phyloP scores from a whole-genome alignment of 1,284 basidiomycete genomes.

The Schizophyllum commune region DNA sequence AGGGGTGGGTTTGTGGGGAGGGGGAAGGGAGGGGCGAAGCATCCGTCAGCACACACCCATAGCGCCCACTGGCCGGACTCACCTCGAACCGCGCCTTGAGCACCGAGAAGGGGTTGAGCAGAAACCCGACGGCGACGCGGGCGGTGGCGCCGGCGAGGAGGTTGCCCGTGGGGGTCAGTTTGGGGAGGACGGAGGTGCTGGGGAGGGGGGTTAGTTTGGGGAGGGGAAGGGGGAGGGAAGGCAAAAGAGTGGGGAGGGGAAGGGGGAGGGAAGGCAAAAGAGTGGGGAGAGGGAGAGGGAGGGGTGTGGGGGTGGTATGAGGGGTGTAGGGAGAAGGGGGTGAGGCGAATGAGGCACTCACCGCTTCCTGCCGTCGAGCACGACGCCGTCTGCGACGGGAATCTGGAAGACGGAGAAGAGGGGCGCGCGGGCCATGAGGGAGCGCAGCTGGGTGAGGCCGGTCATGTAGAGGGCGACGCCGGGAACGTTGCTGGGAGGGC shows the following conservation, averaged over 20 bases:
- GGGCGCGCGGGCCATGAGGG: constrained; percentile 58
- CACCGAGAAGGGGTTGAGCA: constrained; percentile 90
- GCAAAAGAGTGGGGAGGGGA: no score
- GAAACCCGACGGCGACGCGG: constrained; percentile 79
- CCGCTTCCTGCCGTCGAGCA: constrained; percentile 5
- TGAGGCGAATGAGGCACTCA: no score
- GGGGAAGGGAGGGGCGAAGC: no score
- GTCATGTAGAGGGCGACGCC: constrained; percentile 93
- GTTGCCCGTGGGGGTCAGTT: constrained; percentile 77
- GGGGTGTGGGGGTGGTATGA: no score
- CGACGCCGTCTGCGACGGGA: constrained; percentile 7
- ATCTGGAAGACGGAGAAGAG: constrained; percentile 43
- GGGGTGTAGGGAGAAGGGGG: no score
- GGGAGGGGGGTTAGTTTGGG: no score
- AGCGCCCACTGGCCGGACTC: constrained; percentile 19
- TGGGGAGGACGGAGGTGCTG: constrained; percentile 75
- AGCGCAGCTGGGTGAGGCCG: constrained; percentile 71
- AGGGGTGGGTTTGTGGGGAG: no score
- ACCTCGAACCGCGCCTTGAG: constrained; percentile 95
- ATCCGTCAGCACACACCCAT: no score
- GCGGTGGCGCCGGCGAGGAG: constrained; percentile 84
- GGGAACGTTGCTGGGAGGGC: constrained; percentile 70
- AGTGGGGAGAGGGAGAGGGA: no score
- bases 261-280: no score
- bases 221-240: no score